Evolutionary conservation across 164 flowering plant species (phyloP).

Genomic region (Vitis rotundifolia): DNA sequence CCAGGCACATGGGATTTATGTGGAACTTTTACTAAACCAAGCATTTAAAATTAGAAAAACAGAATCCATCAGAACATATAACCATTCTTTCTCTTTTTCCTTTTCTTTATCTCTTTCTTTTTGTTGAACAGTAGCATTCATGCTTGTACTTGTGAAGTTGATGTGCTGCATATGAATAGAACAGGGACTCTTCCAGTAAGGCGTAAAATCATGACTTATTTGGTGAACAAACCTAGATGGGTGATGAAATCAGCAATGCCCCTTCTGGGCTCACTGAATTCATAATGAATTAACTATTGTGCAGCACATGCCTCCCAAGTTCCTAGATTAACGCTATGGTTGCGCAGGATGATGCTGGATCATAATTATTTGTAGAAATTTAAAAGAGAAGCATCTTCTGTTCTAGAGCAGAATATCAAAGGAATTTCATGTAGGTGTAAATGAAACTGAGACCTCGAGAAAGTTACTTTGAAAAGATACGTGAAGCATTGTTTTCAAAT

Average conservation of each 20-base stretch:
- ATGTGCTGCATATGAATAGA: neutral
- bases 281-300: neutral
- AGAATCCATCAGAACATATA: neutral
- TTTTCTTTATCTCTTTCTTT: no score
- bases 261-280: neutral
- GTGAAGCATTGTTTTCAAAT: neutral
- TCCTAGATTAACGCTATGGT: neutral
- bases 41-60: neutral
- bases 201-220: neutral
- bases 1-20: no score
- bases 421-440: no score
- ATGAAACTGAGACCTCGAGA: neutral
- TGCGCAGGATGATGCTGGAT: neutral
- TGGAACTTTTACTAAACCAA: neutral
- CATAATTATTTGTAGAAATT: neutral
- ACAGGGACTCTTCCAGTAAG: neutral
- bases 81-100: no score
- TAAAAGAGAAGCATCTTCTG: neutral
- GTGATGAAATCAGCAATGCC: neutral
- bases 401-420: no score
- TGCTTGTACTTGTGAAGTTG: neutral
- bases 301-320: neutral
- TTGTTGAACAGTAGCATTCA: no score
- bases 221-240: neutral
- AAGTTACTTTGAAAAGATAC: neutral